Evolutionary conservation across 1,139 yeast genomes (phyloP).

Genomic region (Magnusiomyces ingens): DNA sequence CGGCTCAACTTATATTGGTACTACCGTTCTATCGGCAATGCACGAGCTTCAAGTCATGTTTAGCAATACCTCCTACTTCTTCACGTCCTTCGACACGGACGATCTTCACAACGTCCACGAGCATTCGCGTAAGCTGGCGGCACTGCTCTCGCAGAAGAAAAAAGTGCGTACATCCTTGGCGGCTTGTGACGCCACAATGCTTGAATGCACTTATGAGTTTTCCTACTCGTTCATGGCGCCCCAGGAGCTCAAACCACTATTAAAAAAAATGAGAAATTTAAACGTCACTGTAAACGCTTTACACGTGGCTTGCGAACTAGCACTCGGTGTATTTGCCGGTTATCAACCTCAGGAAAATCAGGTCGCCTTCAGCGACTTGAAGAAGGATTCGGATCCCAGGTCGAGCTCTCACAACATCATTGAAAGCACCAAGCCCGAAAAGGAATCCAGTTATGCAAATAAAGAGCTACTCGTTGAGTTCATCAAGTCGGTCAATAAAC

Average conservation of each 20-base stretch:
- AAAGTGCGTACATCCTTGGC: slow-evolving; percentile 32
- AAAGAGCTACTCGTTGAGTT: background rate
- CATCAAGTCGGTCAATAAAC: background rate
- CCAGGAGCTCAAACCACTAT: slow-evolving; percentile 34
- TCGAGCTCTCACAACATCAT: background rate
- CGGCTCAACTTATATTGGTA: slow-evolving; percentile 45
- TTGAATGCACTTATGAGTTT: slow-evolving; percentile 44
- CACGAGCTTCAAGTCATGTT: slow-evolving; percentile 38
- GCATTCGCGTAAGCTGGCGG: slow-evolving; percentile 17
- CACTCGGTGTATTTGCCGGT: slow-evolving; percentile 35
- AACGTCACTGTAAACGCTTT: slow-evolving; percentile 37
- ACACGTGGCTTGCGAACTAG: slow-evolving; percentile 44
- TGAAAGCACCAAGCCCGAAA: background rate
- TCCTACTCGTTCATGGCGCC: slow-evolving; percentile 45
- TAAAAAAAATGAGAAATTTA: slow-evolving; percentile 33
- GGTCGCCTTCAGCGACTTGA: too few species aligned
- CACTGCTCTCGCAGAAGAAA: slow-evolving; percentile 16
- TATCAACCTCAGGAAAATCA: too few species aligned
- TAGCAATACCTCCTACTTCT: slow-evolving; percentile 36
- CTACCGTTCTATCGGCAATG: slow-evolving; percentile 36
- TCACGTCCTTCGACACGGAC: slow-evolving; percentile 26
- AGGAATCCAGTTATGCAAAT: background rate
- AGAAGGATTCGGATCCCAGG: background rate
- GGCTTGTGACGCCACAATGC: slow-evolving; percentile 36
- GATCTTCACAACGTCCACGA: slow-evolving; percentile 6